These are phyloP conservation scores for Penicillium sp. DNA, from an alignment of 2,329 filamentous ascomycete species.

Conservation along the genomic window DNA sequence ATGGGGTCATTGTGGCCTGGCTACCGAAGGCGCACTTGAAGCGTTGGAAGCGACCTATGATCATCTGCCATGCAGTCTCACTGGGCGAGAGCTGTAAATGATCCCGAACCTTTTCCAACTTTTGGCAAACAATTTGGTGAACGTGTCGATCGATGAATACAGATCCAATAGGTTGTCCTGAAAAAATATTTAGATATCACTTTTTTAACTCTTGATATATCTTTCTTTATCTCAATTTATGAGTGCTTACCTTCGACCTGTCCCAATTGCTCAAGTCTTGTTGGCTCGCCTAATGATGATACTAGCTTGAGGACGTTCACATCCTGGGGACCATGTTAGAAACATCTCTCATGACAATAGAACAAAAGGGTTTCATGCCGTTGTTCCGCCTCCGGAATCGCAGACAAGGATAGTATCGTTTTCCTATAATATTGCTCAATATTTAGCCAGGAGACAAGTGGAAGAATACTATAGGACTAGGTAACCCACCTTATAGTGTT, in stretches of 20 bases:
- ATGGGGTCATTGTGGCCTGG: slow-evolving; percentile 26
- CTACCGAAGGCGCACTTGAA: slow-evolving; percentile 40
- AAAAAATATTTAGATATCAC: neutral
- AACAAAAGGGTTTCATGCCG: slow-evolving; percentile 18
- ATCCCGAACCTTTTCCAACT: slow-evolving; percentile 25
- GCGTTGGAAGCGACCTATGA: slow-evolving; percentile 35
- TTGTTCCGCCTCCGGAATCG: slow-evolving; percentile 57
- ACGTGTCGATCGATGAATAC: slow-evolving; percentile 39
- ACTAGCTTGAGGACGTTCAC: slow-evolving; percentile 36
- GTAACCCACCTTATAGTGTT: slow-evolving; percentile 25
- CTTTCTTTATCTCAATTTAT: neutral
- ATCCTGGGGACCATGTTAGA: slow-evolving; percentile 21
- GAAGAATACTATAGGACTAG: neutral
- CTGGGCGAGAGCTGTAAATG: slow-evolving; percentile 21
- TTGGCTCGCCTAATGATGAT: slow-evolving; percentile 27
- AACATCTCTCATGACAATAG: neutral
- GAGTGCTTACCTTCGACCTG: slow-evolving; percentile 25
- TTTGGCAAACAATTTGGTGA: slow-evolving; percentile 28
- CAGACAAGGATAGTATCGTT: slow-evolving; percentile 55
- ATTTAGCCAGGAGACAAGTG: too few relatives aligned
- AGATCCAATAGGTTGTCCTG: slow-evolving; percentile 42
- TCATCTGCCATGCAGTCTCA: slow-evolving; percentile 35
- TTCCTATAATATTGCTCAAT: slow-evolving; percentile 27
- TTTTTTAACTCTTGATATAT: too few relatives aligned
- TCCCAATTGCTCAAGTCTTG: slow-evolving; percentile 31